Conservation (phyloP, 1,139 yeast species). For the Geotrichum australiense region DNA sequence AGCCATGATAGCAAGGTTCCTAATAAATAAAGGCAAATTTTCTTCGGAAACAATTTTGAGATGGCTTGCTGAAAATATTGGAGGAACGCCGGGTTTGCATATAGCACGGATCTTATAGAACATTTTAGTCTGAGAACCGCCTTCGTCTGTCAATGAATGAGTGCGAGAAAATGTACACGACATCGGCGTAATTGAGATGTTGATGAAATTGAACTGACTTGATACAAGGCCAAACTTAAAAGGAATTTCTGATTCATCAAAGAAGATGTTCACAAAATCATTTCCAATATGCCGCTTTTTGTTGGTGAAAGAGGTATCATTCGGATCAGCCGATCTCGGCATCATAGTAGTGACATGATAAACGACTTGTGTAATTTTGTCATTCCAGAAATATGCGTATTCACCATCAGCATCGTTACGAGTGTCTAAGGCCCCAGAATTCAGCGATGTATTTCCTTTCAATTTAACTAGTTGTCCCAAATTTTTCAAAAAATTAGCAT, state of each 20-base stretch:
- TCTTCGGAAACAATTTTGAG: constrained; percentile 59
- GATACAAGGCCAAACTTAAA: constrained; percentile 66
- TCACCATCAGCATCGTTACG: constrained; percentile 67
- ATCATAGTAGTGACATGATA: constrained; percentile 79
- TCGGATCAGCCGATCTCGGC: constrained; percentile 44
- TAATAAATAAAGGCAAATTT: constrained; percentile 54
- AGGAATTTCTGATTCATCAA: constrained; percentile 62
- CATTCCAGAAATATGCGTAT: constrained; percentile 66
- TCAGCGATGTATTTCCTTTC: constrained; percentile 48
- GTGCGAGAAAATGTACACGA: constrained; percentile 26
- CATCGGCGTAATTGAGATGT: constrained; percentile 70
- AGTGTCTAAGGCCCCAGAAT: constrained; percentile 76
- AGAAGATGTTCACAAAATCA: constrained; percentile 71
- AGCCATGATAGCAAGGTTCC: constrained; percentile 61
- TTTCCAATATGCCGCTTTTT: constrained; percentile 86
- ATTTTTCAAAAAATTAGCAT: constrained; percentile 49
- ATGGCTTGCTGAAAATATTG: constrained; percentile 68
- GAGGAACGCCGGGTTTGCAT: constrained; percentile 66
- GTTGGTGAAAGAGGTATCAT: constrained; percentile 43
- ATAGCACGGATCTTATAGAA: constrained; percentile 57
- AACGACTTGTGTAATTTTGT: constrained; percentile 61
- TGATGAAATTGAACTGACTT: constrained; percentile 77
- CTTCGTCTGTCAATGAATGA: constrained; percentile 6
- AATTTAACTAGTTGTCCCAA: constrained; percentile 57
- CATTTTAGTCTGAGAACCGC: constrained; percentile 15